Evolutionary conservation across 2,329 filamentous ascomycete species (phyloP).

Genomic region (Alternaria conjuncta): DNA sequence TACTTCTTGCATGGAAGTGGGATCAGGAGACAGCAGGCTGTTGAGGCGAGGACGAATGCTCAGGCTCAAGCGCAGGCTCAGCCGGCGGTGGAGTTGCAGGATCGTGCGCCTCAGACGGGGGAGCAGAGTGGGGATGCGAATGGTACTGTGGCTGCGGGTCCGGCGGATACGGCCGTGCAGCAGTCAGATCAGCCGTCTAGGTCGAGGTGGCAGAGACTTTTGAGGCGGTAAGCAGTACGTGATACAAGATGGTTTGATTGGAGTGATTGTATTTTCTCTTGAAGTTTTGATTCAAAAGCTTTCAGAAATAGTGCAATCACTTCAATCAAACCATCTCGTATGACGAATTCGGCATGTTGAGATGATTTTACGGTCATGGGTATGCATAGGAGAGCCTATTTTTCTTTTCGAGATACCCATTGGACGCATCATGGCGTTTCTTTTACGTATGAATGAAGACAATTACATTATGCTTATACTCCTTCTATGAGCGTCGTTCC

Average conservation of each 20-base stretch:
- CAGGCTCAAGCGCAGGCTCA: conserved; percentile 2
- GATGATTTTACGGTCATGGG: neutral
- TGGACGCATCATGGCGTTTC: neutral
- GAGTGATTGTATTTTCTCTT: too few species aligned
- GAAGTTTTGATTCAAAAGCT: too few species aligned
- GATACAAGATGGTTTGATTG: neutral
- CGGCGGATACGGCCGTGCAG: neutral
- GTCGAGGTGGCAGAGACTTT: neutral
- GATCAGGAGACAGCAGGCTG: neutral
- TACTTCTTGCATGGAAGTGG: conserved; percentile 16
- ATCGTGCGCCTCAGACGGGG: neutral
- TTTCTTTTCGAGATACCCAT: neutral
- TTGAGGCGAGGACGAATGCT: neutral
- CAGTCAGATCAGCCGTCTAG: neutral
- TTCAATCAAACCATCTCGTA: neutral
- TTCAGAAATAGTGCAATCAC: too few species aligned
- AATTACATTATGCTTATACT: neutral
- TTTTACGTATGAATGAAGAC: neutral
- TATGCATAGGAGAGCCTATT: neutral
- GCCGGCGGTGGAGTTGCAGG: conserved; percentile 1
- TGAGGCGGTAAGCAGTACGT: neutral
- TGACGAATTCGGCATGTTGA: neutral
- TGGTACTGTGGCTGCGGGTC: neutral
- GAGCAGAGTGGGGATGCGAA: neutral
- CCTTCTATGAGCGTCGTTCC: neutral